A percentile compares a stretch with the other conserved stretches of the same genome.
Conservation (phyloP, 306 rosid species). For the Prunus kanzakura region DNA sequence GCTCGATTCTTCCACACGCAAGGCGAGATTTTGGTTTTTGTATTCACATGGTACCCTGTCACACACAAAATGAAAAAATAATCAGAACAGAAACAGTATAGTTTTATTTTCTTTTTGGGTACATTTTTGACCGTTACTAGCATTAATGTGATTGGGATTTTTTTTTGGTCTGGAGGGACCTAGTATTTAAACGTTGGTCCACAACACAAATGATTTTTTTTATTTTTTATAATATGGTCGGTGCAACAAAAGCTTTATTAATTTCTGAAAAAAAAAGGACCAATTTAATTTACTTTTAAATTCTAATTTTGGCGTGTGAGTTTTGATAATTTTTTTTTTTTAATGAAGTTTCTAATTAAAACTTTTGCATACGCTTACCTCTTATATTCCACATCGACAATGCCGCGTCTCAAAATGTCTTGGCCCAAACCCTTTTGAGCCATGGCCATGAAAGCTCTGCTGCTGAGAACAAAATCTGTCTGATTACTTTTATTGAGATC, state of each 20-base stretch:
- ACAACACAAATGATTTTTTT: background rate
- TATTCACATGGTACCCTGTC: slow-evolving; percentile 72
- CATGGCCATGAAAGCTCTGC: slow-evolving; percentile 67
- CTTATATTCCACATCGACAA: slow-evolving; percentile 69
- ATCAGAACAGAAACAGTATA: background rate
- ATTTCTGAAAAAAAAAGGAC: background rate
- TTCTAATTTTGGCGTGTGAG: background rate
- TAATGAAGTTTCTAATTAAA: background rate
- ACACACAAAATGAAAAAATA: slow-evolving; percentile 1
- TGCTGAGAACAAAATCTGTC: slow-evolving; percentile 73
- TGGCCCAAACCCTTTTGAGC: slow-evolving; percentile 49
- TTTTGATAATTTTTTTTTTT: background rate
- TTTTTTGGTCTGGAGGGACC: slow-evolving; percentile 13
- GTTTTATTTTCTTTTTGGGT: background rate
- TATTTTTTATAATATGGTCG: background rate
- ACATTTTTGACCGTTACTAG: slow-evolving; percentile 40
- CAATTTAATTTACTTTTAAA: background rate
- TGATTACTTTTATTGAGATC: slow-evolving; percentile 57
- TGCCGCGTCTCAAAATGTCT: slow-evolving; percentile 53
- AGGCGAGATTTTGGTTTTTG: slow-evolving; percentile 54
- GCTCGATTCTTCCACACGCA: slow-evolving; percentile 90
- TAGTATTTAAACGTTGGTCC: slow-evolving; percentile 24
- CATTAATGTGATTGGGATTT: slow-evolving; percentile 21
- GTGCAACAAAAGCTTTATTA: slow-evolving; percentile 18
- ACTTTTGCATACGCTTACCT: slow-evolving; percentile 39